A percentile compares a stretch with the other conserved stretches of the same genome.
These are phyloP conservation scores for Geotrichum phurueaensis DNA, from an alignment of 1,139 yeast species.

Conservation along the genomic window DNA sequence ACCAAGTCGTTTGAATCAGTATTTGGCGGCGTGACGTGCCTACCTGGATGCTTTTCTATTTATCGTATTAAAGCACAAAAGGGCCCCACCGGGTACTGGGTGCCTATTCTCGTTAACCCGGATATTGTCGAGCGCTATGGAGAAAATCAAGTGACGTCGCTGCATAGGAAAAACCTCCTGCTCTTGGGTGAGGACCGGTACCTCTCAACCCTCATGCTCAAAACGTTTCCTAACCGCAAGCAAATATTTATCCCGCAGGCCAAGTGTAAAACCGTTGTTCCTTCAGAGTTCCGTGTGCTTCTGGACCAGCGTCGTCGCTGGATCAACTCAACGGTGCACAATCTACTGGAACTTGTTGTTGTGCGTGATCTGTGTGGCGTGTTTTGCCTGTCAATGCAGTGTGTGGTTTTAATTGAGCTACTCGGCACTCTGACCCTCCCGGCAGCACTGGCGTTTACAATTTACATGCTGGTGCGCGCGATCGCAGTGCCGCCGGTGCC, in stretches of 20 bases:
- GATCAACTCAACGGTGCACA: constrained; percentile 38
- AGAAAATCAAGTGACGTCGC: constrained; percentile 32
- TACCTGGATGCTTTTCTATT: constrained; percentile 38
- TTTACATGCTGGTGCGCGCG: constrained; percentile 68
- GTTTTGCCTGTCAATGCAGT: constrained; percentile 37
- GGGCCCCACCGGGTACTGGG: constrained; percentile 54
- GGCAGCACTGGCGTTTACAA: constrained; percentile 74
- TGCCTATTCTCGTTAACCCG: constrained; percentile 46
- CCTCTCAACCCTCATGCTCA: constrained; percentile 34
- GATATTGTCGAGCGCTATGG: constrained; percentile 35
- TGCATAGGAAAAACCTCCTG: constrained; percentile 34
- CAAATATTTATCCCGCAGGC: constrained; percentile 36
- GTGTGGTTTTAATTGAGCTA: constrained; percentile 34
- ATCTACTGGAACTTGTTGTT: constrained; percentile 33
- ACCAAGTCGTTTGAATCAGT: constrained; percentile 37
- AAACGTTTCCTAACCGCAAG: constrained; percentile 35
- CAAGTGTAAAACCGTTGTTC: constrained; percentile 34
- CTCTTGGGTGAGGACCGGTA: constrained; percentile 37
- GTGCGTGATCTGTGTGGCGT: constrained; percentile 36
- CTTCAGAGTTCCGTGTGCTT: constrained; percentile 31
- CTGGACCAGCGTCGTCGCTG: constrained; percentile 38
- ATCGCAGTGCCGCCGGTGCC: constrained; percentile 75
- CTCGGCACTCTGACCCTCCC: constrained; percentile 62
- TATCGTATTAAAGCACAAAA: constrained; percentile 49
- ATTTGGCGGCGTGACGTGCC: constrained; percentile 37